A percentile compares a stretch with the other conserved stretches of the same genome.
phyloP scores from a whole-genome alignment of 768 basidiomycete genomes.

The Antrodiella citrinella region DNA sequence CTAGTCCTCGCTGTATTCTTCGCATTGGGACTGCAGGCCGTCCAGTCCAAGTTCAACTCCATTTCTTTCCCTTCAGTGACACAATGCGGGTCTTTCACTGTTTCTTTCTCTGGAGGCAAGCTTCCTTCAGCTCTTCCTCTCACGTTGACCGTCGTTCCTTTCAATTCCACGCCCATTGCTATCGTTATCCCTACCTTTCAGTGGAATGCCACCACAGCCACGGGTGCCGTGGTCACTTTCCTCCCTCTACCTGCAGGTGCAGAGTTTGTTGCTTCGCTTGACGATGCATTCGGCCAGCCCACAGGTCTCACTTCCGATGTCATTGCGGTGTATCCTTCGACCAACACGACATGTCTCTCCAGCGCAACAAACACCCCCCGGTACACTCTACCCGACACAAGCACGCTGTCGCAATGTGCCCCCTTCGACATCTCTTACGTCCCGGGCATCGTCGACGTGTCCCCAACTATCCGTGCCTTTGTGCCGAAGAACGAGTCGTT shows the following conservation, averaged over 20 bases:
- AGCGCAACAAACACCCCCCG: conserved; percentile 7
- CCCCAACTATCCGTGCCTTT: conserved; percentile 33
- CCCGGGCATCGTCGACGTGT: conserved; percentile 23
- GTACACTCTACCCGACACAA: conserved; percentile 26
- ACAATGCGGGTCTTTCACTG: conserved; percentile 45
- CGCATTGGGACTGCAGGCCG: conserved; percentile 18
- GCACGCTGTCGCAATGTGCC: conserved; percentile 38
- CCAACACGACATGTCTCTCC: conserved; percentile 34
- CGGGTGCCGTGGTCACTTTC: conserved; percentile 39
- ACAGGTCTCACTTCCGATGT: conserved; percentile 40
- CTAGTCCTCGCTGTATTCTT: conserved; percentile 8
- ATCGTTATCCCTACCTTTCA: conserved; percentile 35
- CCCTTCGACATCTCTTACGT: conserved; percentile 39
- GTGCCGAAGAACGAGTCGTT: conserved; percentile 20
- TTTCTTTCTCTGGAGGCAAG: conserved; percentile 36
- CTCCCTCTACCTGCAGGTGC: conserved; percentile 44
- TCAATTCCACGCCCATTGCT: conserved; percentile 40
- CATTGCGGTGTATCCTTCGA: conserved; percentile 34
- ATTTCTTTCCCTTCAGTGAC: conserved; percentile 33
- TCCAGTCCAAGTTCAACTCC: conserved; percentile 20
- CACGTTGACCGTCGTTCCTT: conserved; percentile 44
- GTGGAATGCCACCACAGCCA: conserved; percentile 28
- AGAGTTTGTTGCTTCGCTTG: conserved; percentile 47
- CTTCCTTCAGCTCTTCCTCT: conserved; percentile 30
- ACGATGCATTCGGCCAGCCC: conserved; percentile 34